These are phyloP conservation scores for Tillandsia leiboldiana DNA, from an alignment of 176 grass and related monocot species.

Conservation along the genomic window DNA sequence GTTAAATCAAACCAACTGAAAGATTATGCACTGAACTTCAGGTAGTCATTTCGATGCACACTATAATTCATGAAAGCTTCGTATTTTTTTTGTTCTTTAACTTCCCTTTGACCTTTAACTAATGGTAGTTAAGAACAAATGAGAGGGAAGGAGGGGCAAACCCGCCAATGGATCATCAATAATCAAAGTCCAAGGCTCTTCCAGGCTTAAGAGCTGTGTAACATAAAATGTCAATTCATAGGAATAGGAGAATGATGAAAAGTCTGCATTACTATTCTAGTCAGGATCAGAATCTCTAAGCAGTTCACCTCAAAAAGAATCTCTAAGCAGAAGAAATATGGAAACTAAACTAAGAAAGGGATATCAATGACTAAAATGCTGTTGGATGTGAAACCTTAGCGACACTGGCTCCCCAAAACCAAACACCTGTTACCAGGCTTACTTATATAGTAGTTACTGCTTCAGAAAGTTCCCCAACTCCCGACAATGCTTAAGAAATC, in stretches of 20 bases:
- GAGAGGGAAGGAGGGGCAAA: background rate
- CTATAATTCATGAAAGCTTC: background rate
- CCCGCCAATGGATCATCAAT: conserved; percentile 80
- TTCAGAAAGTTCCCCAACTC: too few species aligned
- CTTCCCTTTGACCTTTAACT: background rate
- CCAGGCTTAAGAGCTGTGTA: conserved; percentile 62
- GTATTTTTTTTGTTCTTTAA: background rate
- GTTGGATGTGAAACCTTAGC: too few species aligned
- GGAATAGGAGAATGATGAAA: background rate
- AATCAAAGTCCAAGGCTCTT: conserved; percentile 79
- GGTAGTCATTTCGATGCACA: too few species aligned
- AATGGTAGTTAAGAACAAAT: background rate
- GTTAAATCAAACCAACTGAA: too few species aligned
- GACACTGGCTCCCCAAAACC: too few species aligned
- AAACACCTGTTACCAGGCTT: too few species aligned
- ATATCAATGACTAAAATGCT: too few species aligned
- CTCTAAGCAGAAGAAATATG: background rate
- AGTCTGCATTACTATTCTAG: background rate
- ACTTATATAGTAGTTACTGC: too few species aligned
- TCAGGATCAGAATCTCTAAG: background rate
- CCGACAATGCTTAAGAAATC: too few species aligned
- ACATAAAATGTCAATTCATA: background rate
- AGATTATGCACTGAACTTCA: too few species aligned
- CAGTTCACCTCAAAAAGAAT: background rate
- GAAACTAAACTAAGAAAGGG: too few species aligned